Evolutionary conservation across 2,329 filamentous ascomycete genomes (phyloP), one percentile per base, ranked within the genome.

Genomic region (Leptographium lundbergii): DNA sequence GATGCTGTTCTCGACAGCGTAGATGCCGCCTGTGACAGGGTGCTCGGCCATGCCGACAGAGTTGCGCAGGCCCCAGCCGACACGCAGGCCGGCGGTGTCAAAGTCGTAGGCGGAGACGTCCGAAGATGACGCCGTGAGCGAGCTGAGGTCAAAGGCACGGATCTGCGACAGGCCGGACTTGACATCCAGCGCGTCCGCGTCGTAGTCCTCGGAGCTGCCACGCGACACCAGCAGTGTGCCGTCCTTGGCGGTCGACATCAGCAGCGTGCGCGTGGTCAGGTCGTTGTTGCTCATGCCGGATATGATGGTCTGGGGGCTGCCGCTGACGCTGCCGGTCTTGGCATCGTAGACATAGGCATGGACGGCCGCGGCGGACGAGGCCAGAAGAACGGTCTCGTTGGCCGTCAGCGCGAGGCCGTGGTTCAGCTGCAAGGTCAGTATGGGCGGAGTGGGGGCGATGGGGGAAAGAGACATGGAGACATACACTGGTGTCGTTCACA

Each of bases 41-140:
- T 65, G 61, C 68, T 86, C 83, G 32, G 75, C 84, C 4, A 89
- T 71, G 17, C 86, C 86, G 3, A 88, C 85, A 3, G 81, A 82
- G 69, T 89, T 89, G 32, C 86, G 76, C 29, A 89, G 73, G 22
- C 86, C 86, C 84, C 85, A 88, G 19, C 83, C 78, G 5, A 80
- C 66, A 4, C 76, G 63, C 7, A 64, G 64, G 14, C 77, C 78
- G 71, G 73, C 65, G 25, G 80, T 74, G 56, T 76, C 51, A 29
- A 48, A 83, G 63, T 80, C 70, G 66, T 73, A 74, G 3, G 75
- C 51, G 67, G 3, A 19, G 24, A 27, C 42, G 19, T 54, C 51
- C 7, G 51, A 32, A 6, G 47, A 52, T 2, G 32, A 24, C 11
- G 34, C 54, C 13, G 45, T 53, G 45, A 36, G 32, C 19, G 13